Evolutionary conservation across 129 eudicot species (phyloP).

Genomic region (Helianthus tuberosus): DNA sequence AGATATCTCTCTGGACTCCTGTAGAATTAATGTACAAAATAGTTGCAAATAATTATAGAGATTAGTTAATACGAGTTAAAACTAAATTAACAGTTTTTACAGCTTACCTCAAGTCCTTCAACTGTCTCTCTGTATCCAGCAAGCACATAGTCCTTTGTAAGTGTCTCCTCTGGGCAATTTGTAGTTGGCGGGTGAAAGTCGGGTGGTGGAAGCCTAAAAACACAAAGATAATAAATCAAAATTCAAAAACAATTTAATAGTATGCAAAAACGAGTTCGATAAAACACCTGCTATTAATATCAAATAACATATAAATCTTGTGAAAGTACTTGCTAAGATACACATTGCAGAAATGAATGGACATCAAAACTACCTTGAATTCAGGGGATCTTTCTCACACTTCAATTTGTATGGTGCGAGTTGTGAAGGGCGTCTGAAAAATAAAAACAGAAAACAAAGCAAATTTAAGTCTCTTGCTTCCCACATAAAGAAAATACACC

Average conservation of each 20-base stretch:
- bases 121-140: conserved; percentile 94
- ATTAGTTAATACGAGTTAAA: neutral
- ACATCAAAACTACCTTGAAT: conserved; percentile 68
- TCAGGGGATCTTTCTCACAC: conserved; percentile 92
- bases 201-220: conserved; percentile 90
- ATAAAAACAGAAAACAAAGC: conserved; percentile 1
- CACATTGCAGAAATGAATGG: neutral
- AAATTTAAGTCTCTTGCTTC: conserved; percentile 14
- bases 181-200: conserved; percentile 89
- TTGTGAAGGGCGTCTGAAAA: conserved; percentile 68
- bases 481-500: neutral
- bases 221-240: neutral
- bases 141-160: conserved; percentile 84
- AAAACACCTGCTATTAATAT: neutral
- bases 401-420: conserved; percentile 75
- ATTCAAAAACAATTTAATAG: neutral
- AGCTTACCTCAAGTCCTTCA: conserved; percentile 93
- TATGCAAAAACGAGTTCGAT: neutral
- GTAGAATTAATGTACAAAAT: conserved; percentile 25
- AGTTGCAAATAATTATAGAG: neutral
- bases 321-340: neutral
- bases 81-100: neutral
- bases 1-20: conserved; percentile 96
- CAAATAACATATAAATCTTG: neutral
- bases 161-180: conserved; percentile 94